Percentiles rank a stretch among this genome's conserved stretches.
Evolutionary conservation across 441 rosid species (phyloP).

Genomic region (Codiaeum variegatum): DNA sequence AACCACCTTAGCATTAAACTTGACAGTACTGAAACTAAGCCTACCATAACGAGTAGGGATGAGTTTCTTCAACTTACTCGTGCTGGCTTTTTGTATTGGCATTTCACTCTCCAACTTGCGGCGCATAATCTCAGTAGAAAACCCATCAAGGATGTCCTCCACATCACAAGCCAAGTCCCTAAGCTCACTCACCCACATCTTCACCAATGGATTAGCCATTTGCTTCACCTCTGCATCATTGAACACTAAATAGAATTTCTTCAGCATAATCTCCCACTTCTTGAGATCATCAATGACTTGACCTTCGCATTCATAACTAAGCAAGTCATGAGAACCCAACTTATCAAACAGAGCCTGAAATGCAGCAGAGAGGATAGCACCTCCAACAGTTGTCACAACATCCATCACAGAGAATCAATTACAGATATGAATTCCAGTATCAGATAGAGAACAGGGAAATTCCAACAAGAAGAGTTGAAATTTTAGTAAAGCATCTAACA

Average conservation of each 20-base stretch:
- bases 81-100: background rate
- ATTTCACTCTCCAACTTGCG: background rate
- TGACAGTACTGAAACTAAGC: too few relatives aligned
- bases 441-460: background rate
- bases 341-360: background rate
- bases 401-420: background rate
- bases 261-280: conserved; percentile 8
- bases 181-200: too few relatives aligned
- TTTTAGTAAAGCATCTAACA: too few relatives aligned
- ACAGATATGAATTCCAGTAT: background rate
- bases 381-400: background rate
- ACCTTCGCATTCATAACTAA: conserved; percentile 9
- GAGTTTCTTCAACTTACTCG: conserved; percentile 2
- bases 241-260: conserved; percentile 5
- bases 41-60: background rate
- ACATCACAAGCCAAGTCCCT: too few relatives aligned
- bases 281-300: conserved; percentile 13
- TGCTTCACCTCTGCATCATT: background rate
- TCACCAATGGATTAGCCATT: too few relatives aligned
- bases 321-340: conserved; percentile 10
- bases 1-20: too few relatives aligned
- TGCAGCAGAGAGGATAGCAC: background rate
- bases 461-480: background rate
- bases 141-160: background rate
- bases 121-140: conserved; percentile 12